Evolutionary conservation across 2,329 filamentous ascomycete genomes (phyloP).

Genomic region (Eutypella sp.): DNA sequence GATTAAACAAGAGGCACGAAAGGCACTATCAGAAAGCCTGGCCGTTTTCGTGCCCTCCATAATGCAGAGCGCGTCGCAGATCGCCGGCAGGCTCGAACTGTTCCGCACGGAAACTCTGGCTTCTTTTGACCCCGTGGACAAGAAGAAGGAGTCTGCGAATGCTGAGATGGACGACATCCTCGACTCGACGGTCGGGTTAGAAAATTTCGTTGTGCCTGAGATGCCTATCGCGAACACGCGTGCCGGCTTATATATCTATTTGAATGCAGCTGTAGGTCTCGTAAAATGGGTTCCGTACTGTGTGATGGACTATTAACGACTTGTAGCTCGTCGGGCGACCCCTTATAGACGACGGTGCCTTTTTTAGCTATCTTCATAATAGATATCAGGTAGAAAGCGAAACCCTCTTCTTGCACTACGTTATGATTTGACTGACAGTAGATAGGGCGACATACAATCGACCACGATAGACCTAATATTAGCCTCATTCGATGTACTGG

Average conservation of each 20-base stretch:
- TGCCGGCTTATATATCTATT: constrained; percentile 77
- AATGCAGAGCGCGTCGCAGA: constrained; percentile 51
- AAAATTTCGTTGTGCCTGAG: constrained; percentile 55
- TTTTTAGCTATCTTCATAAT: constrained; percentile 78
- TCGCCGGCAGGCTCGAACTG: constrained; percentile 48
- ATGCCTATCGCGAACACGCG: constrained; percentile 69
- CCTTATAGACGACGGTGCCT: constrained; percentile 71
- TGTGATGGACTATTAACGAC: constrained; percentile 19
- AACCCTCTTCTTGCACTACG: not conserved
- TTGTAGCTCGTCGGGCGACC: constrained; percentile 74
- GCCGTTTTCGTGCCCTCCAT: constrained; percentile 51
- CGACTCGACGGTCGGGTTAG: constrained; percentile 51
- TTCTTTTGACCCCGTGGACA: constrained; percentile 49
- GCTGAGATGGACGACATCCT: constrained; percentile 53
- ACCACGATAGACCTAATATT: constrained; percentile 79
- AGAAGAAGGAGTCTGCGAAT: constrained; percentile 44
- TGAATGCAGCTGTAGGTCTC: constrained; percentile 74
- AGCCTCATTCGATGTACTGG: constrained; percentile 83
- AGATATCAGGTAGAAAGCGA: constrained; percentile 65
- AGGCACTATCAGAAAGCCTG: constrained; percentile 45
- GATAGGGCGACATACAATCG: constrained; percentile 67
- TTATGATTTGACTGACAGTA: constrained; percentile 22
- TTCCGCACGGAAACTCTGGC: constrained; percentile 55
- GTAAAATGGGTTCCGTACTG: not conserved
- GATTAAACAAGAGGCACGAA: constrained; percentile 38